phyloP scores from a whole-genome alignment of 2,329 filamentous ascomycete genomes.

The Coccinonectria pachysandricola region DNA sequence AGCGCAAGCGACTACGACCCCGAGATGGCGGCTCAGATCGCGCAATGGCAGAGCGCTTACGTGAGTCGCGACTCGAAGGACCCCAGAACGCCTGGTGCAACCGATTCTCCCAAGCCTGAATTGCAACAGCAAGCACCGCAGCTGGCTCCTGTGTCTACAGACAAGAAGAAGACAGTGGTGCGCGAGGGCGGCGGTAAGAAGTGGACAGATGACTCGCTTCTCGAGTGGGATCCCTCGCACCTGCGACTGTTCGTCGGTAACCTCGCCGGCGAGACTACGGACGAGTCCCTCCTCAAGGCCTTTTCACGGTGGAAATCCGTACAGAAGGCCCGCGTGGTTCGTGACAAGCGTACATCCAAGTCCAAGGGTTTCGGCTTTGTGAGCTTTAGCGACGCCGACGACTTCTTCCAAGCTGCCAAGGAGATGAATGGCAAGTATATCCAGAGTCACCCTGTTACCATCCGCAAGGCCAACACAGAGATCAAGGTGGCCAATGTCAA shows the following conservation, averaged over 20 bases:
- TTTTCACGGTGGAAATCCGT: constrained; percentile 82
- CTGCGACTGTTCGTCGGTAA: constrained; percentile 95
- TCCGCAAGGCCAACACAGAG: constrained; percentile 84
- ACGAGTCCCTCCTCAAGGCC: constrained; percentile 89
- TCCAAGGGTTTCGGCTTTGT: constrained; percentile 96
- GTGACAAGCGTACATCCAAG: constrained; percentile 93
- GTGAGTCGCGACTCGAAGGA: constrained; percentile 47
- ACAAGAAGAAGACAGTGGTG: constrained; percentile 76
- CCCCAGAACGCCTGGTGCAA: constrained; percentile 20
- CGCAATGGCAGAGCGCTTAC: constrained; percentile 91
- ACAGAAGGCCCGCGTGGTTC: constrained; percentile 84
- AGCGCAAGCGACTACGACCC: constrained; percentile 56
- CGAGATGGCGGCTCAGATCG: constrained; percentile 83
- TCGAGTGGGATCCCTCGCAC: constrained; percentile 94
- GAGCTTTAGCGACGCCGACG: constrained; percentile 87
- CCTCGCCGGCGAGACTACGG: constrained; percentile 91
- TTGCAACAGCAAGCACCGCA: constrained; percentile 23
- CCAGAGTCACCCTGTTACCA: constrained; percentile 83
- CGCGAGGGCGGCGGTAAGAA: constrained; percentile 83
- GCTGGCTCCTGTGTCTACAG: constrained; percentile 25
- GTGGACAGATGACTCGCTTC: constrained; percentile 79
- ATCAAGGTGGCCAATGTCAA: constrained; percentile 67
- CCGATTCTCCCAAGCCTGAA: constrained; percentile 20
- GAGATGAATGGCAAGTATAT: constrained; percentile 99
- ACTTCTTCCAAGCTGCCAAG: constrained; percentile 91